Evolutionary conservation across 306 rosid genomes (phyloP).

Genomic region (Cicer yamashitae): DNA sequence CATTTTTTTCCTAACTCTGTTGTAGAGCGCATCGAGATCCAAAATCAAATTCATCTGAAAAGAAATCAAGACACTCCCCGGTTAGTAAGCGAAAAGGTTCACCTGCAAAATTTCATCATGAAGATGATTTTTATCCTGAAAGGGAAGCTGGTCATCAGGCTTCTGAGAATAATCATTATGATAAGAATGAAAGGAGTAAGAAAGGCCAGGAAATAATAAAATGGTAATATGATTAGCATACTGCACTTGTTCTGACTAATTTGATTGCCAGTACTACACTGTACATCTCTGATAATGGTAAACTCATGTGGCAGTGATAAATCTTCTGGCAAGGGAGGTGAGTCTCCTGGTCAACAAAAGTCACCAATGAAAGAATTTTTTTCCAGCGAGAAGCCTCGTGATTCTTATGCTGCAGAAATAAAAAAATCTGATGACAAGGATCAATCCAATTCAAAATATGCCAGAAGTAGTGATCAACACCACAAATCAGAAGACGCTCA

Average conservation of each 20-base stretch:
- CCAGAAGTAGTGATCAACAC: conserved; percentile 47
- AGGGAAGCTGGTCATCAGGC: conserved; percentile 44
- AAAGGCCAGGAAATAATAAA: conserved; percentile 52
- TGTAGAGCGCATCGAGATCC: conserved; percentile 57
- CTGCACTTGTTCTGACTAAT: conserved; percentile 36
- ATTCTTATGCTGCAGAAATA: conserved; percentile 50
- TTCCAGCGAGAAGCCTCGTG: conserved; percentile 56
- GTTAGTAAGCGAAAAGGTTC: conserved; percentile 54
- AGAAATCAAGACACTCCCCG: conserved; percentile 53
- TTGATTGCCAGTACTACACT: conserved; percentile 23
- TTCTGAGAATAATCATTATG: conserved; percentile 48
- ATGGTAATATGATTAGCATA: conserved; percentile 52
- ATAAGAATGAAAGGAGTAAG: conserved; percentile 49
- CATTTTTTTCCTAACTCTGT: conserved; percentile 27
- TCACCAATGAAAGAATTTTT: conserved; percentile 52
- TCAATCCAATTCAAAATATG: conserved; percentile 48
- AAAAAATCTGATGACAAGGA: conserved; percentile 60
- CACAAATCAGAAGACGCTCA: conserved; percentile 50
- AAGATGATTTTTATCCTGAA: conserved; percentile 59
- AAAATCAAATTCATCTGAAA: conserved; percentile 52
- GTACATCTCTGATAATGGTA: conserved; percentile 44
- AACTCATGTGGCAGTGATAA: conserved; percentile 59
- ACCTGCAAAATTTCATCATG: conserved; percentile 48
- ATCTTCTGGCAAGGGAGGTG: conserved; percentile 50
- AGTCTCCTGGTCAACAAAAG: conserved; percentile 53